Base-by-base conservation (phyloP, 441 rosid genomes). In the Syzygium malaccense region DNA sequence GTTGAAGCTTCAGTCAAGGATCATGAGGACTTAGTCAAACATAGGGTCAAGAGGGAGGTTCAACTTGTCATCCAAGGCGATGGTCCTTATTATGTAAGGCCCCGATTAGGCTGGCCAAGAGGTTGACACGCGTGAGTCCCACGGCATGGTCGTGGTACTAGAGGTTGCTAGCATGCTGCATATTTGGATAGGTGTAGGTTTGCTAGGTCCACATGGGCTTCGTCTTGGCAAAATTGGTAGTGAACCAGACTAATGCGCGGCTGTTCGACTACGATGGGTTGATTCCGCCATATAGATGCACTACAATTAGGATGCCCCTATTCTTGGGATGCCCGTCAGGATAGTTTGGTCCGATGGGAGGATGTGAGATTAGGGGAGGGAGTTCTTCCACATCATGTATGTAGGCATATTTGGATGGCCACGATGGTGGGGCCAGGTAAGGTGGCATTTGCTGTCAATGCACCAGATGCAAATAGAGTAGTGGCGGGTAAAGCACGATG, bases 141-240 rank as follows among this genome's bases (percentile, higher is more conserved):
- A 94, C 92, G 90, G 99, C 96, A 55, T 97, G 98, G 90, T 98
- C 99, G 75, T 98, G 99, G 90, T 98, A 98, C 99, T 98, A 98
- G 80, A 98, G 89, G 90, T 93, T 97, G 30, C 99, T 98, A 12
- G 99, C 98, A 0, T 96, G 99, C 57, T 98, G 99, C 17, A 30
- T 85, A 75, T 97, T 97, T 88, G 83, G 89, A 86, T 97, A 98
- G 86, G 90, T 98, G 55, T 90, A 93, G 4, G 91, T 94, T 85
- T 85, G 89, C 86, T 94, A 93, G 5, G 95, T 93, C 99, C 99
- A 98, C 7, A 94, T 93, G 60, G 97, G 93, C 4, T 98, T 99
- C 17, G 62, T 94, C 3, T 94, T 94, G 87, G n/a, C 86, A 62
- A 96, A 98, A 62, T 95, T 87, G 37, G 92, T 57, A 5, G 99